Base-by-base conservation (phyloP, 2,329 filamentous ascomycete genomes). In the Emericellopsis cladophorae region DNA sequence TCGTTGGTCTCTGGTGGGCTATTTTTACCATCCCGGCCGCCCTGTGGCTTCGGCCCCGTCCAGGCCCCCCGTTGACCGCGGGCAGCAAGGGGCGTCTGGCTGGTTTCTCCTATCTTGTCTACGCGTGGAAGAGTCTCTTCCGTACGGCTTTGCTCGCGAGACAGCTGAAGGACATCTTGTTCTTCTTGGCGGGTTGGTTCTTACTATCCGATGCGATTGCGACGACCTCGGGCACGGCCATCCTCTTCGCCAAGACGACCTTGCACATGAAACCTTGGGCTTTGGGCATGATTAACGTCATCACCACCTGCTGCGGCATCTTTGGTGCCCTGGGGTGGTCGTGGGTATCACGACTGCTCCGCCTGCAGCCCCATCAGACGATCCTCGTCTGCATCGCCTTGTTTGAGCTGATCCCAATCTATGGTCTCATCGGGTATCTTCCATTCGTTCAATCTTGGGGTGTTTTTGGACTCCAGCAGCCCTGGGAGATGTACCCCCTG, bases 401-500 rank as follows among this genome's bases (percentile, higher is more conserved):
- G 6, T 95, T 98, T 53, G 89, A 95, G 59, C 62, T 95, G 24
- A 95, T 98, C 39, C 92, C 92, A 0, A 54, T 96, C 1, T 98
- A 98, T 53, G 90, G 89, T 0, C 69, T 98, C 11, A 64, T 94
- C 15, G 89, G 89, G 1, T 95, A 92, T 54, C 70, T 96, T 14
- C 87, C 89, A 0, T 77, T 85, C 7, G 72, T 98, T 37, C 74
- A 79, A 50, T 65, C 69, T 7, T 76, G 83, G 60, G 89, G 87
- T 1, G 78, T 85, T 5, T 64, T 88, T 33, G 92, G 92, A 2
- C 70, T 98, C n/a, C 88, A 95, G 59, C 81, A 92, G 55, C 81
- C 85, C 4, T 95, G 88, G 85, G 92, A 98, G 52, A 95, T 98
- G 86, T 96, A 92, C 52, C 85, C 86, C 0, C 64, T 98, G 1